Percentiles rank a stretch among this genome's conserved stretches.
phyloP scores from a whole-genome alignment of 352 stramenopile genomes.

The Pythium dissimile region DNA sequence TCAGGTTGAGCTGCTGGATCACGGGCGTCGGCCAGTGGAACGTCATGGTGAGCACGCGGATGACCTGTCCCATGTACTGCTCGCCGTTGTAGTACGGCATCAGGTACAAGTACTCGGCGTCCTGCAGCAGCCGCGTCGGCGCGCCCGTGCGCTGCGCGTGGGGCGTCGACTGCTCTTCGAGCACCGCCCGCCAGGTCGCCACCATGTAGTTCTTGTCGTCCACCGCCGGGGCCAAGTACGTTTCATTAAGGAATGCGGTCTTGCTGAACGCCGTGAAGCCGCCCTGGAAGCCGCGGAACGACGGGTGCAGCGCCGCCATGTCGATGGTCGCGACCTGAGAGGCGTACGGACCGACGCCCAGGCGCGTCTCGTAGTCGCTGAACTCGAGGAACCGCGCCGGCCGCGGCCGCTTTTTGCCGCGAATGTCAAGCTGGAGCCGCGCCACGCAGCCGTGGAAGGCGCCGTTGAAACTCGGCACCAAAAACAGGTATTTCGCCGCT shows the following conservation, averaged over 20 bases:
- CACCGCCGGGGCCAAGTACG: slow-evolving; percentile 38
- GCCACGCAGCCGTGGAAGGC: slow-evolving; percentile 60
- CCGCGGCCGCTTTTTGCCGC: slow-evolving; percentile 70
- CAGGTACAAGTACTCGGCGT: slow-evolving; percentile 70
- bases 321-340: slow-evolving; percentile 60
- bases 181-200: slow-evolving; percentile 40
- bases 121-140: slow-evolving; percentile 30
- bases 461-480: slow-evolving; percentile 71
- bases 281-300: slow-evolving; percentile 53
- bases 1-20: slow-evolving; percentile 56
- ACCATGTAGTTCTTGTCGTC: slow-evolving; percentile 49
- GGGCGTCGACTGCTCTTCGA: slow-evolving; percentile 45
- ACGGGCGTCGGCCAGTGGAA: slow-evolving; percentile 44
- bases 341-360: slow-evolving; percentile 65
- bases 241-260: slow-evolving; percentile 61
- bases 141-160: slow-evolving; percentile 35
- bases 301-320: slow-evolving; percentile 39
- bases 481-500: slow-evolving; percentile 72
- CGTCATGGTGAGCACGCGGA: slow-evolving; percentile 50
- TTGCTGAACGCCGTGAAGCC: slow-evolving; percentile 58
- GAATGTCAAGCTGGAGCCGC: slow-evolving; percentile 66
- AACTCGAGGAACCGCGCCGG: slow-evolving; percentile 75
- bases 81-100: slow-evolving; percentile 61
- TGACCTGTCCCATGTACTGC: slow-evolving; percentile 42
- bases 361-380: slow-evolving; percentile 63